These are phyloP conservation scores for Penicillium palitans DNA, from an alignment of 2,329 filamentous ascomycete genomes.

Conservation along the genomic window DNA sequence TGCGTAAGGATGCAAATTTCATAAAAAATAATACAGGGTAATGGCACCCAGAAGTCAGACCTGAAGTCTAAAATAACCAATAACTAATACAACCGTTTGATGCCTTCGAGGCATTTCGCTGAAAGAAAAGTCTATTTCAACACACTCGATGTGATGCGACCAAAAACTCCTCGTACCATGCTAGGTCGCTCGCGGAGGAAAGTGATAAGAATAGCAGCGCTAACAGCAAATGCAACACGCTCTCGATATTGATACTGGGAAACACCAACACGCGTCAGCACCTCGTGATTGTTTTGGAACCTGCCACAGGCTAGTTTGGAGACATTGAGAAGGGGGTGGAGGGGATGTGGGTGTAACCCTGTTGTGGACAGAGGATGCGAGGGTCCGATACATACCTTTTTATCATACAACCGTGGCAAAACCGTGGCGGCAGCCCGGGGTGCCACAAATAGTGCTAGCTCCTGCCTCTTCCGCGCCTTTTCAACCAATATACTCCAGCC, in stretches of 20 bases:
- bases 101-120: neutral
- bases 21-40: neutral
- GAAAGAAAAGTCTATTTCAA: constrained; percentile 22
- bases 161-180: constrained; percentile 68
- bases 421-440: constrained; percentile 74
- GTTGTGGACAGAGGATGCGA: constrained; percentile 14
- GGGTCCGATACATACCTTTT: constrained; percentile 37
- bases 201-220: constrained; percentile 69
- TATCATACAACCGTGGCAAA: constrained; percentile 68
- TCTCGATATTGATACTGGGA: constrained; percentile 66
- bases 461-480: constrained; percentile 63
- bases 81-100: neutral
- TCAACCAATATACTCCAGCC: constrained; percentile 82
- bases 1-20: neutral
- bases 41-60: neutral
- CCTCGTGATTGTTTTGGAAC: constrained; percentile 10
- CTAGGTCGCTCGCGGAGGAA: constrained; percentile 62
- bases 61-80: neutral
- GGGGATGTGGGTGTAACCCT: constrained; percentile 24
- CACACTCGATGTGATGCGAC: constrained; percentile 49
- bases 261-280: constrained; percentile 24
- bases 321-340: constrained; percentile 5
- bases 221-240: constrained; percentile 64
- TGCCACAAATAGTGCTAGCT: constrained; percentile 77
- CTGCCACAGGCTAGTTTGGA: constrained; percentile 10